Conservation (phyloP, 1,284 basidiomycete species). For the Pseudozyma thailandica region DNA sequence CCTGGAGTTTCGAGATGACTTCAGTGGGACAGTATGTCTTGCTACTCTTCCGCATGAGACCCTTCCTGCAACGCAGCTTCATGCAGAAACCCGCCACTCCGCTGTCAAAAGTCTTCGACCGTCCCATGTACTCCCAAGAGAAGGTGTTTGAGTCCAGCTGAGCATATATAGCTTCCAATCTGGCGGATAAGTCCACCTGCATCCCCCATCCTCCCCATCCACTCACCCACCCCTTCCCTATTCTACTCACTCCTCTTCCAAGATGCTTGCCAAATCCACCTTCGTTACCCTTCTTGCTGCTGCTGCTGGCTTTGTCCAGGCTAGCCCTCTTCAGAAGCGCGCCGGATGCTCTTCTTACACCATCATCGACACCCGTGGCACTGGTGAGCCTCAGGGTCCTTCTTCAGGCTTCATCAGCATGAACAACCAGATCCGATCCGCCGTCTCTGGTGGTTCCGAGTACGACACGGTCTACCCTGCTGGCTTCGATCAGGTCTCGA, state of each 20-base stretch:
- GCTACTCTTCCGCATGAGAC: constrained; percentile 3
- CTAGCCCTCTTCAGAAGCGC: constrained; percentile 15
- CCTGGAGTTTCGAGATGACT: no score
- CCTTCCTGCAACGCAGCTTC: background rate
- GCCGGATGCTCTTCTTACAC: constrained; percentile 32
- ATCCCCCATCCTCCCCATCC: background rate
- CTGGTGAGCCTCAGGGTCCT: constrained; percentile 62
- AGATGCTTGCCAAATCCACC: constrained; percentile 23
- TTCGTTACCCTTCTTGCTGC: constrained; percentile 14
- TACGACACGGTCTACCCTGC: constrained; percentile 66
- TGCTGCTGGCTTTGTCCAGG: constrained; percentile 17
- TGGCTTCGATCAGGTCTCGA: constrained; percentile 49
- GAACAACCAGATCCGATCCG: constrained; percentile 38
- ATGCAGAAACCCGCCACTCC: background rate
- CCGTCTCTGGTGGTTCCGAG: constrained; percentile 40
- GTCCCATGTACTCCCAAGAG: no score
- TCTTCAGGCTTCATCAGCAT: constrained; percentile 51
- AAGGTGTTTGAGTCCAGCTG: no score
- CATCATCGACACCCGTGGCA: constrained; percentile 66
- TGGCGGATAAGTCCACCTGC: background rate
- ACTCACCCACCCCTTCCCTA: background rate
- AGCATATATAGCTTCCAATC: background rate
- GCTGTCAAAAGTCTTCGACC: no score
- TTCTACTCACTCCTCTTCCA: background rate
- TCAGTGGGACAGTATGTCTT: no score